A percentile compares a stretch with the other conserved stretches of the same genome.
phyloP scores from a whole-genome alignment of 2,329 filamentous ascomycete species.

The Aspergillus pseudonomiae region DNA sequence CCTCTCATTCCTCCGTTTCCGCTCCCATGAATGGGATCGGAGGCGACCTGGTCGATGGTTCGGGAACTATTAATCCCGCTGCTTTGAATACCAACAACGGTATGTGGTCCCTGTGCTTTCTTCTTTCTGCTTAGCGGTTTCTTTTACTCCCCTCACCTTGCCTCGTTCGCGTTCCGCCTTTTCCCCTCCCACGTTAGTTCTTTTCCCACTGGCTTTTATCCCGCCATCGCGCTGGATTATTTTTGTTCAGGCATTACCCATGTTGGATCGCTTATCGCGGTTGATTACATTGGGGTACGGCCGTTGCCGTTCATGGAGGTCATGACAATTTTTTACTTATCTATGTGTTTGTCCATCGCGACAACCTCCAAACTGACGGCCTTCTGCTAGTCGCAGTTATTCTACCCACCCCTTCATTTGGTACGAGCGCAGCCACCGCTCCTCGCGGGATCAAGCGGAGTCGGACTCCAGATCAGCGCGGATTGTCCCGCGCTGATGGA shows the following conservation, averaged over 20 bases:
- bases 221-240: not conserved
- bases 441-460: constrained; percentile 77
- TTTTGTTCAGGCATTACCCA: not conserved
- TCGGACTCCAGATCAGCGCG: constrained; percentile 72
- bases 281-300: constrained; percentile 4
- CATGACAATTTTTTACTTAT: constrained; percentile 9
- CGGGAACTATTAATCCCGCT: constrained; percentile 88
- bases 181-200: not conserved
- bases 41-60: constrained; percentile 64
- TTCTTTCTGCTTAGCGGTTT: constrained; percentile 1
- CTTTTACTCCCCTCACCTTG: not conserved
- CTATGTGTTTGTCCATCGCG: constrained; percentile 24
- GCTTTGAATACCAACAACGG: constrained; percentile 74
- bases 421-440: constrained; percentile 48
- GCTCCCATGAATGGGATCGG: constrained; percentile 69
- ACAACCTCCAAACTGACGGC: constrained; percentile 37
- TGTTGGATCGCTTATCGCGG: constrained; percentile 6
- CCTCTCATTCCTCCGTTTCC: constrained; percentile 55
- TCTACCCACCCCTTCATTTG: constrained; percentile 41
- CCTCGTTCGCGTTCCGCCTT: not conserved
- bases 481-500: constrained; percentile 58
- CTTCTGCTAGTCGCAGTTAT: constrained; percentile 37
- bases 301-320: constrained; percentile 18
- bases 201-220: not conserved
- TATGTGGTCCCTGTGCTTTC: constrained; percentile 47